These are phyloP conservation scores for Mycena venus DNA, from an alignment of 768 basidiomycete species.

Conservation along the genomic window DNA sequence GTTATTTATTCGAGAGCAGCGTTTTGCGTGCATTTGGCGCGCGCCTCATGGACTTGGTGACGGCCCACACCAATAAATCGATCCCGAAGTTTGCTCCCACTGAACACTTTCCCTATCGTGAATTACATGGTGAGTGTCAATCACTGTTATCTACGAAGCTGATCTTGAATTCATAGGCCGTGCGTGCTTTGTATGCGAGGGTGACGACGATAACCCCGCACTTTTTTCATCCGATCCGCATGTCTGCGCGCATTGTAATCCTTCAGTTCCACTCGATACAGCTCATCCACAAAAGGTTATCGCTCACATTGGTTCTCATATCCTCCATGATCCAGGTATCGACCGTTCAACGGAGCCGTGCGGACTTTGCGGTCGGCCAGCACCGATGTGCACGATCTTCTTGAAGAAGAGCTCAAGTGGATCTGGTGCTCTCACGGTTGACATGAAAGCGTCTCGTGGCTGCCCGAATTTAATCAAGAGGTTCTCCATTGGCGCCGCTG, in stretches of 20 bases:
- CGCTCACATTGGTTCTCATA: constrained; percentile 43
- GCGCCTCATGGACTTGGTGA: constrained; percentile 35
- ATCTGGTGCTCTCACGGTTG: not conserved
- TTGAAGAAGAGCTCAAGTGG: not conserved
- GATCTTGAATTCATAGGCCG: not conserved
- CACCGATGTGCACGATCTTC: not conserved
- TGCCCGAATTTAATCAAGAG: not conserved
- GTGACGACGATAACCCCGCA: not conserved
- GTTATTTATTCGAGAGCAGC: constrained; percentile 41
- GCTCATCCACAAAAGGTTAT: constrained; percentile 39
- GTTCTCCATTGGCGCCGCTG: not conserved
- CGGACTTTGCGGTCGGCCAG: constrained; percentile 39
- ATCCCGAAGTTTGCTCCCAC: not conserved
- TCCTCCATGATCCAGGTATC: constrained; percentile 42
- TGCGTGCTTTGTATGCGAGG: constrained; percentile 3
- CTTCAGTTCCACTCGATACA: not conserved
- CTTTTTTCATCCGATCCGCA: not conserved
- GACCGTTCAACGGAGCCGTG: constrained; percentile 35
- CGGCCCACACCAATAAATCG: not conserved
- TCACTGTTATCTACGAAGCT: not conserved
- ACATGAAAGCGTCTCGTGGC: not conserved
- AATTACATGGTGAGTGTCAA: not conserved
- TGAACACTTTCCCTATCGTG: not conserved
- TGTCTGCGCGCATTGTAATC: not conserved
- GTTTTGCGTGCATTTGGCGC: constrained; percentile 36